Evolutionary conservation across 2,329 filamentous ascomycete genomes (phyloP).

Genomic region (Colletotrichum ledebouriae): DNA sequence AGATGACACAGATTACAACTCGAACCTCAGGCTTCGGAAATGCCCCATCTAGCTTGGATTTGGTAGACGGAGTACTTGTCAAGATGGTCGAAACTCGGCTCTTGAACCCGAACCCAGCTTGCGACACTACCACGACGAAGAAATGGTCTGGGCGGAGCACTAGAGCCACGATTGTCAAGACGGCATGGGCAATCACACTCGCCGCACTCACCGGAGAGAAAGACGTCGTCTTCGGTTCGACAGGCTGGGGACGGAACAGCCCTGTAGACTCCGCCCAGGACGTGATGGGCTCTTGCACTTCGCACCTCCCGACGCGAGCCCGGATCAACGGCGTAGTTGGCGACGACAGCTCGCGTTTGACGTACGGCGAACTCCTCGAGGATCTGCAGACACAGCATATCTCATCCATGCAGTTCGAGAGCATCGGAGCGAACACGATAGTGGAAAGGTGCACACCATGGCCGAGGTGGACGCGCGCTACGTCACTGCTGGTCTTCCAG

Average conservation of each 20-base stretch:
- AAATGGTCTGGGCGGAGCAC: not conserved
- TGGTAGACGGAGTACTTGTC: slow-evolving; percentile 23
- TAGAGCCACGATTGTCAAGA: slow-evolving; percentile 20
- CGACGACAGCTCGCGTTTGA: not conserved
- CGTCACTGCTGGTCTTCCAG: slow-evolving; percentile 26
- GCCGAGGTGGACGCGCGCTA: slow-evolving; percentile 19
- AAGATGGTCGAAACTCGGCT: slow-evolving; percentile 7
- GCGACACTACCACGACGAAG: not conserved
- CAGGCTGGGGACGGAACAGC: slow-evolving; percentile 30
- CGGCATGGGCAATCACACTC: slow-evolving; percentile 21
- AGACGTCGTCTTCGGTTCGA: slow-evolving; percentile 24
- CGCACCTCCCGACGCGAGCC: slow-evolving; percentile 21
- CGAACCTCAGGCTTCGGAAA: not conserved
- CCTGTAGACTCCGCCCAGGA: slow-evolving; percentile 24
- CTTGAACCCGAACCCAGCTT: not conserved
- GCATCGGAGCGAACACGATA: slow-evolving; percentile 63
- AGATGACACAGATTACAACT: slow-evolving; percentile 55
- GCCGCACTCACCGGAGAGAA: slow-evolving; percentile 12
- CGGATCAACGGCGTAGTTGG: not conserved
- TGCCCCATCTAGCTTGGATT: not conserved
- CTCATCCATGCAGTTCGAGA: slow-evolving; percentile 62
- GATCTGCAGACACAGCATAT: slow-evolving; percentile 63
- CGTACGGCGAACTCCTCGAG: slow-evolving; percentile 39
- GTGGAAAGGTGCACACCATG: slow-evolving; percentile 62
- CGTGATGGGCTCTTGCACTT: slow-evolving; percentile 32